Evolutionary conservation across 352 stramenopile genomes (phyloP).

Genomic region (Phytophthora capsici): DNA sequence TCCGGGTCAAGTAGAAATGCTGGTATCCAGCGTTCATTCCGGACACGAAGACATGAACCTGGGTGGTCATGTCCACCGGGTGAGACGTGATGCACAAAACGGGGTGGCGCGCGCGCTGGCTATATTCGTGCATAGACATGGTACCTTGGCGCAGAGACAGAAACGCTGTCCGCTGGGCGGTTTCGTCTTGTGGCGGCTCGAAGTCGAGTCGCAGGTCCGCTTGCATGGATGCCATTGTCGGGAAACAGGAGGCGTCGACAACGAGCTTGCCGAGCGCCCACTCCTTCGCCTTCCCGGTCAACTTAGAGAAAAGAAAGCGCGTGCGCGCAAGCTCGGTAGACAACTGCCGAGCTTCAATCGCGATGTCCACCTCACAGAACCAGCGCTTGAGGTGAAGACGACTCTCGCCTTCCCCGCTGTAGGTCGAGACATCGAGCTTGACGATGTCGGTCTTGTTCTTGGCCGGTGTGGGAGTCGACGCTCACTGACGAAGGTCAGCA

Average conservation of each 20-base stretch:
- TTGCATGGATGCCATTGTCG: constrained; percentile 2
- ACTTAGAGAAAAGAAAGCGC: constrained; percentile 16
- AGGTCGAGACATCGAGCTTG: constrained; percentile 38
- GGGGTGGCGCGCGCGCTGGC: no score
- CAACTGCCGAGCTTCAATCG: constrained; percentile 27
- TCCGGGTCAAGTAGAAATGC: constrained; percentile 4
- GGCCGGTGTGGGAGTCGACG: constrained; percentile 10
- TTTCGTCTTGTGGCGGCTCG: constrained; percentile 28
- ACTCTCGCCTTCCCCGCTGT: constrained; percentile 15
- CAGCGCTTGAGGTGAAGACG: constrained; percentile 24
- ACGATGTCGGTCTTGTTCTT: constrained; percentile 29
- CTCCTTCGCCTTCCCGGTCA: constrained; percentile 13
- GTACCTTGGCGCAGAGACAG: no score
- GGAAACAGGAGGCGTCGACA: constrained; percentile 13
- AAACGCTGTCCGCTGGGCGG: no score
- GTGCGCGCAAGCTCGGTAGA: constrained; percentile 3
- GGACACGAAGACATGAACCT: constrained; percentile 18
- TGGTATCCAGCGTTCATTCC: constrained; percentile 7
- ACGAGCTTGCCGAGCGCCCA: constrained; percentile 23
- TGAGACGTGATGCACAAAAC: no score
- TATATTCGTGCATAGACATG: no score
- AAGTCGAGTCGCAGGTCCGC: constrained; percentile 20
- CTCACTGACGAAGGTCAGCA: constrained; percentile 12
- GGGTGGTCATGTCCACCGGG: constrained; percentile 25
- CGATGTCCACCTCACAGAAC: constrained; percentile 32